Conservation (phyloP, 2,329 filamentous ascomycete genomes). For the Colletotrichum sp. region DNA sequence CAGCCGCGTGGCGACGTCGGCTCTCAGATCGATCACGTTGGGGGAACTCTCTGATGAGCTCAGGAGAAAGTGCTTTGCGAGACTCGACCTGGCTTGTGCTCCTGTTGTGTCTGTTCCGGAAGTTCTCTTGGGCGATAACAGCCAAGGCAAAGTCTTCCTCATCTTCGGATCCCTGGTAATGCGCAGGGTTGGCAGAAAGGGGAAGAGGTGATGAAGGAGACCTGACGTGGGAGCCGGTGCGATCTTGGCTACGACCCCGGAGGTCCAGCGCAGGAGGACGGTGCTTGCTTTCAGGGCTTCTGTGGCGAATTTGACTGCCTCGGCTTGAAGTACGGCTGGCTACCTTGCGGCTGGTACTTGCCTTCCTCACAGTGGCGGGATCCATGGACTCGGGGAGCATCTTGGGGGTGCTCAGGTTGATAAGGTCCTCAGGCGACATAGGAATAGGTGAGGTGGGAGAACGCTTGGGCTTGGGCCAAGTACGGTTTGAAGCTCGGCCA, state of each 20-base stretch:
- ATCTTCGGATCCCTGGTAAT: conserved; percentile 65
- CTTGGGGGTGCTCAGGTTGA: conserved; percentile 61
- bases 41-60: conserved; percentile 29
- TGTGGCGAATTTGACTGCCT: conserved; percentile 42
- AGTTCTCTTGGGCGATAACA: conserved; percentile 58
- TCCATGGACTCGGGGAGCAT: conserved; percentile 36
- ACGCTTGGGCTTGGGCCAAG: conserved; percentile 76
- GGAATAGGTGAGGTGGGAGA: conserved; percentile 92
- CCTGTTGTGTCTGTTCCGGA: conserved; percentile 59
- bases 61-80: conserved; percentile 40
- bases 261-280: conserved; percentile 49
- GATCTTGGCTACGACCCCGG: conserved; percentile 68
- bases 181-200: conserved; percentile 65
- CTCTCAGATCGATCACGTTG: conserved; percentile 44
- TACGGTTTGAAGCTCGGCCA: conserved; percentile 68
- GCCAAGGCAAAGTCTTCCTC: conserved; percentile 65
- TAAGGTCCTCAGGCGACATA: conserved; percentile 90
- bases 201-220: conserved; percentile 86
- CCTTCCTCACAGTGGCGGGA: conserved; percentile 51
- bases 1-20: conserved; percentile 36
- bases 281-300: conserved; percentile 50
- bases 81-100: conserved; percentile 49
- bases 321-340: conserved; percentile 56
- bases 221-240: conserved; percentile 62
- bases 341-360: conserved; percentile 35